A percentile compares a stretch with the other conserved stretches of the same genome.
Evolutionary conservation across 108 stramenopile genomes (phyloP).

Genomic region (Tribonema minus): DNA sequence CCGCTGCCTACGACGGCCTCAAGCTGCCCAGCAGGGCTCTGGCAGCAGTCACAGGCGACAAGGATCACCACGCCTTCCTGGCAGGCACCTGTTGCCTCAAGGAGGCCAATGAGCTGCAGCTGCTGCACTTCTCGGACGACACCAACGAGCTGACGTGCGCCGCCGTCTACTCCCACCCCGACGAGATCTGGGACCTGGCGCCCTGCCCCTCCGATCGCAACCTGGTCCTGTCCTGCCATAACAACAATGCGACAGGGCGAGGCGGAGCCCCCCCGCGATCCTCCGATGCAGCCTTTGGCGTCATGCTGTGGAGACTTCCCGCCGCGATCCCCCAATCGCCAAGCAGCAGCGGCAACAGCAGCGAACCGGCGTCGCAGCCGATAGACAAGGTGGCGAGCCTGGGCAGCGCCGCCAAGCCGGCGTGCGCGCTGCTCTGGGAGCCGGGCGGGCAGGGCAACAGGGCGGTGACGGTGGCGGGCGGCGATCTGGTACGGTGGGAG

Average conservation of each 20-base stretch:
- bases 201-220: constrained; percentile 42
- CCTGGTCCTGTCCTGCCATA: constrained; percentile 40
- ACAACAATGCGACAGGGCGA: constrained; percentile 4
- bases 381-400: neutral
- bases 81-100: constrained; percentile 29
- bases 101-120: constrained; percentile 40
- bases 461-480: constrained; percentile 3
- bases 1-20: no score
- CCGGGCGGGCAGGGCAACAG: neutral
- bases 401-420: neutral
- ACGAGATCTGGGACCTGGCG: constrained; percentile 50
- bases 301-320: constrained; percentile 7
- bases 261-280: neutral
- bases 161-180: constrained; percentile 45
- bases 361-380: neutral
- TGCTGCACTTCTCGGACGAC: constrained; percentile 53
- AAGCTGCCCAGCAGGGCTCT: no score
- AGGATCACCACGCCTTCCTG: no score
- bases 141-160: constrained; percentile 46
- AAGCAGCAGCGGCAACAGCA: neutral
- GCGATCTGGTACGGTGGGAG: constrained; percentile 4
- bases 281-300: no score
- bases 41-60: no score
- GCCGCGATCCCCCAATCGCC: neutral
- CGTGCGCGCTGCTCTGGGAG: neutral